Evolutionary conservation across 768 basidiomycete genomes (phyloP).

Genomic region (Pleurotus sapidus): DNA sequence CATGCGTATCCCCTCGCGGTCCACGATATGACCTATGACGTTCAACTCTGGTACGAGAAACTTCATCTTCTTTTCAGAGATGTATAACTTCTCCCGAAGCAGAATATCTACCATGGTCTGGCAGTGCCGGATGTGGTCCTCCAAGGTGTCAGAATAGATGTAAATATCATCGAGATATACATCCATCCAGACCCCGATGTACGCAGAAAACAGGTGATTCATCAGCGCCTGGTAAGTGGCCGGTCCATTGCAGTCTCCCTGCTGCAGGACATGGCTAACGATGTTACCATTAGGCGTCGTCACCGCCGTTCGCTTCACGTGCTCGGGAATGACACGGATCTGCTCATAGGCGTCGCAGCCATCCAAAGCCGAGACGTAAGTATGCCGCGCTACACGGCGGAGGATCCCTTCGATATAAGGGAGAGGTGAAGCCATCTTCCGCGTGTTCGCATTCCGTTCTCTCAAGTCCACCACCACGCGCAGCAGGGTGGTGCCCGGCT

Average conservation of each 20-base stretch:
- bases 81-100: too few relatives aligned
- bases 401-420: constrained; percentile 39
- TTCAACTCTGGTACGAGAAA: too few relatives aligned
- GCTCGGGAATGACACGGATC: constrained; percentile 20
- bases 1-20: too few relatives aligned
- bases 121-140: constrained; percentile 29
- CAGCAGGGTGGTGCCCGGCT: constrained; percentile 24
- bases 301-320: constrained; percentile 19
- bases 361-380: constrained; percentile 31
- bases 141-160: constrained; percentile 28
- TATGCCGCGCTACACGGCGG: constrained; percentile 22
- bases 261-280: constrained; percentile 25
- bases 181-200: constrained; percentile 23
- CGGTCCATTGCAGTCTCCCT: constrained; percentile 26
- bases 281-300: constrained; percentile 29
- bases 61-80: too few relatives aligned
- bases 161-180: constrained; percentile 34
- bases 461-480: constrained; percentile 33
- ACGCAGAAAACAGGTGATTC: constrained; percentile 26
- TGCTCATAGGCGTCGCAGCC: constrained; percentile 41
- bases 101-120: constrained; percentile 23
- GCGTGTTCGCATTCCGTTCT: constrained; percentile 35
- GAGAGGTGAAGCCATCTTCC: constrained; percentile 31
- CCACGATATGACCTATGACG: too few relatives aligned
- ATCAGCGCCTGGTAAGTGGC: constrained; percentile 37